A percentile compares a stretch with the other conserved stretches of the same genome.
Conservation (phyloP, 108 stramenopile genomes). For the Cyclotella baltica region DNA sequence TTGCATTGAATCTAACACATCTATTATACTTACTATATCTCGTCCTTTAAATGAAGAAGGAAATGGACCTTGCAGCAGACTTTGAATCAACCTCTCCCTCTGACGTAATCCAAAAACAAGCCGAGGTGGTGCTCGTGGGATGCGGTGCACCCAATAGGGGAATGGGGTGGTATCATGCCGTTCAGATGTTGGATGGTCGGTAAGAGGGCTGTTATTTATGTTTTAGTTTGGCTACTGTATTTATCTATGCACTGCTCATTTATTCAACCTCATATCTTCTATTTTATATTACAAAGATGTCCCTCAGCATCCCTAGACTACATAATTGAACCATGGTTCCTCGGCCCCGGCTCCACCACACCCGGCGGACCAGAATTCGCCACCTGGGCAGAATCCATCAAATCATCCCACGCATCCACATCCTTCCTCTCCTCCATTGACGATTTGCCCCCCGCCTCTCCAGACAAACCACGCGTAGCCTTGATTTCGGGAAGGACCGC, state of each 20-base stretch:
- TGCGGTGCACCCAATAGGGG: constrained; percentile 88
- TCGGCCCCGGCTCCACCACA: constrained; percentile 74
- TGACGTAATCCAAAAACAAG: constrained; percentile 50
- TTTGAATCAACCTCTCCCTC: constrained; percentile 5
- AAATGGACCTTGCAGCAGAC: constrained; percentile 5
- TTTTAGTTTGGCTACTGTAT: neutral
- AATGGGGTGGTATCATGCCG: constrained; percentile 88
- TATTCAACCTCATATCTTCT: neutral
- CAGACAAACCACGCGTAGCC: constrained; percentile 75
- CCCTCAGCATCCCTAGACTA: constrained; percentile 82
- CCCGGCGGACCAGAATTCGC: constrained; percentile 83
- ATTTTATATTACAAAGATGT: constrained; percentile 58
- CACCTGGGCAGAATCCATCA: constrained; percentile 61
- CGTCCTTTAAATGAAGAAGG: no score
- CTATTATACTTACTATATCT: neutral
- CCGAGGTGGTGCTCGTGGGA: constrained; percentile 89
- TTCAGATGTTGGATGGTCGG: constrained; percentile 90
- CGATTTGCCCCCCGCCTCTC: constrained; percentile 68
- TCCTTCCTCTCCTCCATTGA: constrained; percentile 64
- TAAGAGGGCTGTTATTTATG: constrained; percentile 49
- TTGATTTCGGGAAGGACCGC: constrained; percentile 91
- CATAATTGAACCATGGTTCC: constrained; percentile 90
- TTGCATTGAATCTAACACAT: neutral
- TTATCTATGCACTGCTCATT: neutral
- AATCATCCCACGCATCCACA: constrained; percentile 66